A percentile compares a stretch with the other conserved stretches of the same genome.
These are phyloP conservation scores for Neurospora africana DNA, from an alignment of 495 filamentous ascomycete species.

Conservation along the genomic window DNA sequence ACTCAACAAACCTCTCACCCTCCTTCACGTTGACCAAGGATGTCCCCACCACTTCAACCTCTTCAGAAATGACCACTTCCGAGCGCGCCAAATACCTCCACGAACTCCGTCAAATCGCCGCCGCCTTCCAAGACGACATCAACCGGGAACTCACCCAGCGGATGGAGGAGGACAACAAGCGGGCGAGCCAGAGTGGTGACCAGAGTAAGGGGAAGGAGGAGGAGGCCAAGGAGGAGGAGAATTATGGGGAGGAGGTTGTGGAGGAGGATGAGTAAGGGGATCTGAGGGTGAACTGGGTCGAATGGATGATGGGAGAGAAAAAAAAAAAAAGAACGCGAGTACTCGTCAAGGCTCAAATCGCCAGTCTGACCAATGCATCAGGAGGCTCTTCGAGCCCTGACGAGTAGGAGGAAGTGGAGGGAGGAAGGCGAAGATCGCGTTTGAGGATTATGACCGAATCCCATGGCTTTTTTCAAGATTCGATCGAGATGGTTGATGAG, in stretches of 20 bases:
- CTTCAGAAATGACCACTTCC: slow-evolving; percentile 16
- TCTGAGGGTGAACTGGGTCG: no score
- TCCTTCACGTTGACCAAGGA: slow-evolving; percentile 31
- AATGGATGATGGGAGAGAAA: no score
- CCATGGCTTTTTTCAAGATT: no score
- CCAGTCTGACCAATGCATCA: no score
- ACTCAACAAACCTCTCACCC: slow-evolving; percentile 39
- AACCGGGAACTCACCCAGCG: slow-evolving; percentile 74
- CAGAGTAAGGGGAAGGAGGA: slow-evolving; percentile 35
- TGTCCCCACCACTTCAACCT: slow-evolving; percentile 20
- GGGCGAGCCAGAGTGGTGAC: slow-evolving; percentile 12
- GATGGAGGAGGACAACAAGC: slow-evolving; percentile 79
- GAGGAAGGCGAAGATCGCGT: no score
- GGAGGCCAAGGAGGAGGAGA: slow-evolving; percentile 75
- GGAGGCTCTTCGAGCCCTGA: no score
- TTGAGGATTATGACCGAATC: no score
- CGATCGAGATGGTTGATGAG: no score
- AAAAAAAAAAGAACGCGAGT: no score
- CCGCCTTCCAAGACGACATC: slow-evolving; percentile 56
- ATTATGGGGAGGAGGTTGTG: slow-evolving; percentile 72
- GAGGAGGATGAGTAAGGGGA: slow-evolving; percentile 28
- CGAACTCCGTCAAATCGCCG: slow-evolving; percentile 50
- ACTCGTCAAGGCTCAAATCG: no score
- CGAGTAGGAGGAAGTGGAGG: no score
- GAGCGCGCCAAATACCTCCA: slow-evolving; percentile 51